Evolutionary conservation across 768 basidiomycete species (phyloP).

Genomic region (Gelatoporia subvermispora): DNA sequence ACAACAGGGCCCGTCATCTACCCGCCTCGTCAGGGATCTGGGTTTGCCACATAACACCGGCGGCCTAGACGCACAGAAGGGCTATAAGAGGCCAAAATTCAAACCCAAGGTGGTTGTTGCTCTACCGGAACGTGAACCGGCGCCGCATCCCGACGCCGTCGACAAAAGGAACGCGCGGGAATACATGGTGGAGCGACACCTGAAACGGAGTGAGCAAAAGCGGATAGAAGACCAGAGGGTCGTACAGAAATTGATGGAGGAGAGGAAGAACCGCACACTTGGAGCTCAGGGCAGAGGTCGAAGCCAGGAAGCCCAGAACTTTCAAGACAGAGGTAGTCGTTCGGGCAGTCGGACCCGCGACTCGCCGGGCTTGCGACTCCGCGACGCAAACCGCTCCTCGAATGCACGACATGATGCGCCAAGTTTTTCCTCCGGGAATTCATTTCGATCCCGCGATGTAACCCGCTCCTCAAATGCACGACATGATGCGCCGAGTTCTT

Average conservation of each 20-base stretch:
- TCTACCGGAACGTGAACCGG: slow-evolving; percentile 13
- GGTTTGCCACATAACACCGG: slow-evolving; percentile 1
- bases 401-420: background rate
- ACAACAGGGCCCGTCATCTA: slow-evolving; percentile 10
- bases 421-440: background rate
- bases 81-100: background rate
- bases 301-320: too few relatives aligned
- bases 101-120: slow-evolving; percentile 17
- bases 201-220: too few relatives aligned
- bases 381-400: too few relatives aligned
- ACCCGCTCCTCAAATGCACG: too few relatives aligned
- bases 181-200: background rate
- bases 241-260: too few relatives aligned
- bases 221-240: too few relatives aligned
- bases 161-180: slow-evolving; percentile 4
- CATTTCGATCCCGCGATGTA: background rate
- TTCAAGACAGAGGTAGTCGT: too few relatives aligned
- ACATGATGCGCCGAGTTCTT: background rate
- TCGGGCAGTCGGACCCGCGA: too few relatives aligned
- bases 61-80: too few relatives aligned
- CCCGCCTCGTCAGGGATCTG: slow-evolving; percentile 21
- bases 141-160: slow-evolving; percentile 15
- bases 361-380: too few relatives aligned
- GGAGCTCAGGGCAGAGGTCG: too few relatives aligned
- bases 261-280: too few relatives aligned